Conservation (phyloP, 1,284 basidiomycete species). For the Rhodotorula sp. region DNA sequence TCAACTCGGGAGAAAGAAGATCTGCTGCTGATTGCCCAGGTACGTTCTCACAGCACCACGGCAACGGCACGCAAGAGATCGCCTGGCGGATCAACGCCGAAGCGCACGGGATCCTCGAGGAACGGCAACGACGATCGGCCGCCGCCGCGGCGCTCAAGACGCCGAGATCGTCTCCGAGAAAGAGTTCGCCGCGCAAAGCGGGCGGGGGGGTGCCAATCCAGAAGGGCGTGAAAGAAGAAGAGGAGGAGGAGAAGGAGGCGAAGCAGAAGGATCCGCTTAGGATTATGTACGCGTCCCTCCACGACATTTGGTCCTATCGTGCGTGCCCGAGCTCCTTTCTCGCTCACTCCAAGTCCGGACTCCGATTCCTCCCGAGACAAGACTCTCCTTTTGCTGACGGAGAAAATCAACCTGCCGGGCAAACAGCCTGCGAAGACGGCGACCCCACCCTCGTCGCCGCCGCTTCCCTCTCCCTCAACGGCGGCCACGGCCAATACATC, state of each 20-base stretch:
- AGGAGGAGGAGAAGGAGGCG: neutral
- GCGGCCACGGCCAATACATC: constrained; percentile 41
- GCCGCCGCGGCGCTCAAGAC: neutral
- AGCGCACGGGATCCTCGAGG: constrained; percentile 57
- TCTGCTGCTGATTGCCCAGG: too few relatives aligned
- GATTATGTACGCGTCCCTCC: constrained; percentile 82
- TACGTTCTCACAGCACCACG: constrained; percentile 49
- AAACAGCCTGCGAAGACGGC: constrained; percentile 54
- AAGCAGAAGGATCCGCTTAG: constrained; percentile 56
- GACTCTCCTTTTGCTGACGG: too few relatives aligned
- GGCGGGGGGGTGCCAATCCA: neutral
- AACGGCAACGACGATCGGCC: neutral
- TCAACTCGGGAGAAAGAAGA: too few relatives aligned
- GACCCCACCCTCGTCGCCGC: constrained; percentile 35
- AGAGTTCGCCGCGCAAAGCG: neutral
- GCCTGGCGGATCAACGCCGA: constrained; percentile 90
- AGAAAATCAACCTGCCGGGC: too few relatives aligned
- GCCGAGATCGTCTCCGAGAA: constrained; percentile 12
- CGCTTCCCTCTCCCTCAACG: constrained; percentile 41
- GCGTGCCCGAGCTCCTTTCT: constrained; percentile 21
- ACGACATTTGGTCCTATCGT: constrained; percentile 63
- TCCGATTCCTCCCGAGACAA: constrained; percentile 4
- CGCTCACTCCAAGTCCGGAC: neutral
- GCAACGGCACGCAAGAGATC: constrained; percentile 90
- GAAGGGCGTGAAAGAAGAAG: neutral